Evolutionary conservation across 1,284 basidiomycete species (phyloP).

Genomic region (Pseudozyma sp.): DNA sequence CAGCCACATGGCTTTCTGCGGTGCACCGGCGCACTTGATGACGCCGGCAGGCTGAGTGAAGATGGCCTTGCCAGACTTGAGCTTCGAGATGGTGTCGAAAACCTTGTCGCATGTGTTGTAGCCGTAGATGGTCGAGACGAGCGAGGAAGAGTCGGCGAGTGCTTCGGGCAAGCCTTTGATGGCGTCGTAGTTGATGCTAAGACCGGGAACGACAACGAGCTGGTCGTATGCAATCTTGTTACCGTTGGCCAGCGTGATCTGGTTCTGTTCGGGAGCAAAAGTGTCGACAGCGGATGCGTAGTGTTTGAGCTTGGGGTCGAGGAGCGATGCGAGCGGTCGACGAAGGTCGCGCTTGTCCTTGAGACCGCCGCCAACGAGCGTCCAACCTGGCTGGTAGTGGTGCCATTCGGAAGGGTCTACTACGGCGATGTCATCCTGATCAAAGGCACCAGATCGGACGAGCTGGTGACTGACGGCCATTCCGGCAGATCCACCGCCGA

Average conservation of each 20-base stretch:
- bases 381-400: constrained; percentile 75
- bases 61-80: constrained; percentile 84
- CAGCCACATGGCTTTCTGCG: constrained; percentile 70
- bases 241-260: constrained; percentile 79
- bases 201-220: constrained; percentile 87
- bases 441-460: constrained; percentile 70
- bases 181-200: constrained; percentile 80
- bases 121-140: constrained; percentile 92
- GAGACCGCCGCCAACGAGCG: constrained; percentile 89
- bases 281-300: constrained; percentile 80
- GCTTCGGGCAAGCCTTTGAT: constrained; percentile 84
- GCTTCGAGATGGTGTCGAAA: constrained; percentile 71
- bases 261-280: constrained; percentile 80
- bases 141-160: constrained; percentile 79
- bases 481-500: constrained; percentile 69
- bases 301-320: constrained; percentile 75
- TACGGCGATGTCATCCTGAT: constrained; percentile 57
- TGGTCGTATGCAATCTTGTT: constrained; percentile 81
- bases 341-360: constrained; percentile 77
- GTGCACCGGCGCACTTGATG: constrained; percentile 91
- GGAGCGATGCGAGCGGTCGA: constrained; percentile 73
- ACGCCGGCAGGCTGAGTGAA: constrained; percentile 96
- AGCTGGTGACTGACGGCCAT: constrained; percentile 71
- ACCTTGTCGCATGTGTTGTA: constrained; percentile 63
- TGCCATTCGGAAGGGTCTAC: constrained; percentile 60